Evolutionary conservation across 352 stramenopile genomes (phyloP).

Genomic region (Phytophthora rubi): DNA sequence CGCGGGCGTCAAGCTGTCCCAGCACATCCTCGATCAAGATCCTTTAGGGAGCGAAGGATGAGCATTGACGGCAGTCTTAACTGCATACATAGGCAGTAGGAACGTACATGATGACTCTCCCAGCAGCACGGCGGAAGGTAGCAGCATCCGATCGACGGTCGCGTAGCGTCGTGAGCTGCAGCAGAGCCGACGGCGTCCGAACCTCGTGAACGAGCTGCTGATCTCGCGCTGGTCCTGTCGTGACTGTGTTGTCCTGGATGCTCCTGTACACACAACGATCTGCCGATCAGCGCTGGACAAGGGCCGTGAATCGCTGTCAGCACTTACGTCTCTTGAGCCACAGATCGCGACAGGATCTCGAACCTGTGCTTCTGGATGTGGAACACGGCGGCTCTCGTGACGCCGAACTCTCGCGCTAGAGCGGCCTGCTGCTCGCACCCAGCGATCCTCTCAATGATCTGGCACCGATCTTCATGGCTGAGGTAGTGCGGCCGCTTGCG

Average conservation of each 20-base stretch:
- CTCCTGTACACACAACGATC: background rate
- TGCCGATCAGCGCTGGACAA: background rate
- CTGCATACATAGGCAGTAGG: background rate
- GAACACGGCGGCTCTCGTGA: slow-evolving; percentile 6
- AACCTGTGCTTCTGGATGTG: slow-evolving; percentile 13
- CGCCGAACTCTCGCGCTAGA: slow-evolving; percentile 8
- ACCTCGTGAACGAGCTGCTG: slow-evolving; percentile 8
- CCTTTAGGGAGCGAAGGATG: background rate
- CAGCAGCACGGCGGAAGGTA: slow-evolving; percentile 6
- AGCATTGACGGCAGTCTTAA: background rate
- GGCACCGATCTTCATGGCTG: slow-evolving; percentile 4
- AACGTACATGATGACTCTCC: slow-evolving; percentile 7
- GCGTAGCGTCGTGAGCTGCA: slow-evolving; percentile 3
- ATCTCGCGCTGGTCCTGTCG: background rate
- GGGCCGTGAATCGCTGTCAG: background rate
- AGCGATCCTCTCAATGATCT: slow-evolving; percentile 8
- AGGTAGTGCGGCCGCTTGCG: slow-evolving; percentile 12
- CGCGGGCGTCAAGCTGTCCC: slow-evolving; percentile 5
- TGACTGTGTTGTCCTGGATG: background rate
- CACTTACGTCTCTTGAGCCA: background rate
- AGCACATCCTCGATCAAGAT: slow-evolving; percentile 12
- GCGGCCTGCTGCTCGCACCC: slow-evolving; percentile 2
- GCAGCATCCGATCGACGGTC: slow-evolving; percentile 3
- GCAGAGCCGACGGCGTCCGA: background rate
- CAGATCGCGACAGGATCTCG: slow-evolving; percentile 7